phyloP scores from a whole-genome alignment of 2,329 filamentous ascomycete species.

The Saccharata proteae region DNA sequence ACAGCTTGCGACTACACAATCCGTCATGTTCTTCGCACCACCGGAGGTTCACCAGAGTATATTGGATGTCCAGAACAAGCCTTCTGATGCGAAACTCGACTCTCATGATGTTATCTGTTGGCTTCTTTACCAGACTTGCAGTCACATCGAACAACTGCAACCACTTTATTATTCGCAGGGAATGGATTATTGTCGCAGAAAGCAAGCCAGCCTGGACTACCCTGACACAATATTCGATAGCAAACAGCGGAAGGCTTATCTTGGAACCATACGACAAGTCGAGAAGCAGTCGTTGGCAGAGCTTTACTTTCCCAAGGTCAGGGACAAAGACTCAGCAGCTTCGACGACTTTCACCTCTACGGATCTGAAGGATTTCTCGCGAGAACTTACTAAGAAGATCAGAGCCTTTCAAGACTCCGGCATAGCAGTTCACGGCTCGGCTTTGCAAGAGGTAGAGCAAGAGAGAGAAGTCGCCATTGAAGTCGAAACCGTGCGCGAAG shows the following conservation, averaged over 20 bases:
- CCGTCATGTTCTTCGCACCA: conserved; percentile 41
- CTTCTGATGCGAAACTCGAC: conserved; percentile 17
- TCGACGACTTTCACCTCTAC: conserved; percentile 9
- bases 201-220: conserved; percentile 35
- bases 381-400: conserved; percentile 23
- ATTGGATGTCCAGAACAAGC: conserved; percentile 31
- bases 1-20: conserved; percentile 45
- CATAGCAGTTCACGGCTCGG: conserved; percentile 34
- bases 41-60: conserved; percentile 53
- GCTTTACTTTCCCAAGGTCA: conserved; percentile 38
- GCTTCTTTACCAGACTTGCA: conserved; percentile 54
- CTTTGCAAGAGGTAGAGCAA: conserved; percentile 46
- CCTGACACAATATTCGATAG: conserved; percentile 27
- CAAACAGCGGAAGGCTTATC: conserved; percentile 26
- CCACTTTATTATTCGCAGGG: conserved; percentile 50
- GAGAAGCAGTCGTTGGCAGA: conserved; percentile 47
- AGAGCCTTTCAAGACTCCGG: conserved; percentile 32
- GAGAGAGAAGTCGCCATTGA: conserved; percentile 47
- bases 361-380: conserved; percentile 1
- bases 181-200: conserved; percentile 46
- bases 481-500: conserved; percentile 44
- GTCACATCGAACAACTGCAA: conserved; percentile 45
- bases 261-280: conserved; percentile 34
- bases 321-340: conserved; percentile 7
- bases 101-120: conserved; percentile 45